phyloP scores from a whole-genome alignment of 1,284 basidiomycete genomes.

The Cutaneotrichosporon curvatum region DNA sequence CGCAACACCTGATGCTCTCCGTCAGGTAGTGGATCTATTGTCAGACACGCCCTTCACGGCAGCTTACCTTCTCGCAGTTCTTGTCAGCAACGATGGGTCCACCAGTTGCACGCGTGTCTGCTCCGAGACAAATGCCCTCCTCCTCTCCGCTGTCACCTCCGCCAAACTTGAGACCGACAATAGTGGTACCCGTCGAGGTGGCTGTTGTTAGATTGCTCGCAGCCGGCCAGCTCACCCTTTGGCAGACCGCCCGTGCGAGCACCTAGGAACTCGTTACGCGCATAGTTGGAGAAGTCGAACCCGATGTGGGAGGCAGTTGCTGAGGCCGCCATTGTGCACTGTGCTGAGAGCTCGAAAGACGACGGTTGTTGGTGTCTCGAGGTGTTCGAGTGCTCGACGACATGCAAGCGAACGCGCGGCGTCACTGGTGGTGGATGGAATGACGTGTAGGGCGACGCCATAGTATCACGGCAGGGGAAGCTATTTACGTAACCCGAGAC shows the following conservation, averaged over 20 bases:
- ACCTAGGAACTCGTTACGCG: constrained; percentile 69
- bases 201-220: constrained; percentile 51
- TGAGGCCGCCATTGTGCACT: constrained; percentile 28
- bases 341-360: too few species aligned
- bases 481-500: background rate
- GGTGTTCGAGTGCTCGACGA: background rate
- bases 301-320: constrained; percentile 44
- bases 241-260: constrained; percentile 44
- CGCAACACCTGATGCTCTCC: constrained; percentile 91
- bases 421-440: constrained; percentile 3
- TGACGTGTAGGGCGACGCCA: constrained; percentile 2
- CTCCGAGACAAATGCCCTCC: constrained; percentile 90
- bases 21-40: constrained; percentile 91
- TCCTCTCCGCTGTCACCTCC: constrained; percentile 51
- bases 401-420: constrained; percentile 11
- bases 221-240: constrained; percentile 36
- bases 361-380: too few species aligned
- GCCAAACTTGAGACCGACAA: constrained; percentile 81
- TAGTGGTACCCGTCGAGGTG: constrained; percentile 94
- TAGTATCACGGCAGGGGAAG: background rate
- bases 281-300: constrained; percentile 66
- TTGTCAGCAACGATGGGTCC: constrained; percentile 97
- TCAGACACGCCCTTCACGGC: constrained; percentile 4
- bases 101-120: constrained; percentile 92
- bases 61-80: constrained; percentile 96